Conservation (phyloP, 768 basidiomycete genomes). For the Cystobasidium ongulense region DNA sequence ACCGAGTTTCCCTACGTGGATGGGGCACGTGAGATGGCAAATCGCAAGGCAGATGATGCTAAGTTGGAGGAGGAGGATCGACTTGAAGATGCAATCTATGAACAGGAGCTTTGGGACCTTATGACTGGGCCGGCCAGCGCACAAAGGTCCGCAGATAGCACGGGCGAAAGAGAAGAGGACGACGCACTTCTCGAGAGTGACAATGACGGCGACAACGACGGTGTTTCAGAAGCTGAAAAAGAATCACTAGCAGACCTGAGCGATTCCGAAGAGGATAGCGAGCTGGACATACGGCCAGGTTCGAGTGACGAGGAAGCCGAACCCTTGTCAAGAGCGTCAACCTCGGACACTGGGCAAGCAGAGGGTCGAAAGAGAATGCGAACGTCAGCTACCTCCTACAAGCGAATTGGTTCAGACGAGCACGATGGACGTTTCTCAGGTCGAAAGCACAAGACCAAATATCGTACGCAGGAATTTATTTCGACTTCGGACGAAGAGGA, state of each 20-base stretch:
- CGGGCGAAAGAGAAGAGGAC: background rate
- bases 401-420: background rate
- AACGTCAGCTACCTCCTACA: background rate
- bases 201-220: background rate
- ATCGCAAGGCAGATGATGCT: background rate
- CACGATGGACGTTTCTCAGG: background rate
- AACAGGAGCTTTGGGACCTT: conserved; percentile 7
- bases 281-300: background rate
- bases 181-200: background rate
- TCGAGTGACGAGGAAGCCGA: background rate
- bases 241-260: background rate
- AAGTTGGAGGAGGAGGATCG: background rate
- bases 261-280: background rate
- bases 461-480: background rate
- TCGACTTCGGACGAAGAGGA: conserved; percentile 11
- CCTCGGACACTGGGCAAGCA: no score
- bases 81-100: conserved; percentile 17
- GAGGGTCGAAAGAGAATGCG: background rate
- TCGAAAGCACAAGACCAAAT: background rate
- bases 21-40: background rate
- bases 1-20: background rate
- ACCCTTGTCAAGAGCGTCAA: no score
- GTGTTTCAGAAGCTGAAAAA: background rate
- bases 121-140: no score
- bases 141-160: background rate